Evolutionary conservation across 352 stramenopile species (phyloP), one percentile per base, ranked within the genome.

Genomic region (Globisporangium nodosum): DNA sequence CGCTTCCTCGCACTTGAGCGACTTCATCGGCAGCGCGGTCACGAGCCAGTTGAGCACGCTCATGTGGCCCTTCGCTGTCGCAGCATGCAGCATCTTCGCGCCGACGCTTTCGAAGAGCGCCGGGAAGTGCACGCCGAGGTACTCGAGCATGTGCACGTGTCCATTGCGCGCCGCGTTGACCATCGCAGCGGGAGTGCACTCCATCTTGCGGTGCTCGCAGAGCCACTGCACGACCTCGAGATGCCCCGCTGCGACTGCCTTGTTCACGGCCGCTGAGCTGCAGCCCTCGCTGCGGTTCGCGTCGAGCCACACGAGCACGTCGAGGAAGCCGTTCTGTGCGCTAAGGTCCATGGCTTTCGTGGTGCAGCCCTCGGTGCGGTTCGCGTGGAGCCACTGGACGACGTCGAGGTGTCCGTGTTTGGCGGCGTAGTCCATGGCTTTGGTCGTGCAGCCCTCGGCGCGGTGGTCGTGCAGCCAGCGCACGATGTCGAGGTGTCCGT

Each of bases 221-320:
- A 90, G 66, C 77, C 77, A 90, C 63, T 80, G 68, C 20, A 88
- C 63, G 50, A 82, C 71, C 16, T 71, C 58, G n/a, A 88, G 52
- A 47, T 88, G 76, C 5, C 80, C 80, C 20, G 73, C 68, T 0
- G 68, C 63, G 3, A 74, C 72, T 5, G 85, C 85, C 50, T 86
- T 81, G 55, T 79, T 86, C 47, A 94, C 66, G 16, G 85, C 85
- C 39, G 78, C 78, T 2, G 69, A 43, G 31, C 76, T 90, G 66
- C 80, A 92, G 1, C 85, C 85, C 61, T 94, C 85, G 1, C 53
- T 52, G 13, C 81, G 75, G 57, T 92, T 68, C 11, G 64, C 63
- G 46, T 90, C 71, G 16, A 94, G 76, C 85, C 85, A 94, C 54
- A 84, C 64, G 42, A 90, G 52, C 43, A 88, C 71, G 16, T 76